Percentiles rank a stretch among this genome's conserved stretches.
phyloP scores from a whole-genome alignment of 2,329 filamentous ascomycete species.

The Paramyrothecium roridum region DNA sequence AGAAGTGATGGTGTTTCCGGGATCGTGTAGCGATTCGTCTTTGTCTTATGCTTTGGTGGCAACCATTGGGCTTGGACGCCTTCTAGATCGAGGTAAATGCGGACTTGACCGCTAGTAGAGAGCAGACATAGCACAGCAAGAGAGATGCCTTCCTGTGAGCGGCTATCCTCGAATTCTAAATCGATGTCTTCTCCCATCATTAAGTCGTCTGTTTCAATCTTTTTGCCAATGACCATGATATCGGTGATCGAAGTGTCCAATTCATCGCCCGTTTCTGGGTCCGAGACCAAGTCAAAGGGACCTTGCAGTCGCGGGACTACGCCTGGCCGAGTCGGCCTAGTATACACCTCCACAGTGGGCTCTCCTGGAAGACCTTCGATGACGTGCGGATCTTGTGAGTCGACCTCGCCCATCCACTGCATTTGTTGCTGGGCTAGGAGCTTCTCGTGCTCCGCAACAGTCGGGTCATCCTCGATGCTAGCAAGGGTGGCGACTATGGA shows the following conservation, averaged over 20 bases:
- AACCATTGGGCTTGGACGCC: constrained; percentile 66
- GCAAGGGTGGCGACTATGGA: constrained; percentile 75
- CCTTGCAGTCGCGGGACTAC: constrained; percentile 59
- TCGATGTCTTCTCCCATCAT: constrained; percentile 65
- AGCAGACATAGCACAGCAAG: constrained; percentile 58
- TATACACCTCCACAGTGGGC: constrained; percentile 51
- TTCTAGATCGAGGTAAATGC: constrained; percentile 59
- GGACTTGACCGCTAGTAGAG: constrained; percentile 57
- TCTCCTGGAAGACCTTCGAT: constrained; percentile 48
- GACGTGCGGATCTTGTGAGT: constrained; percentile 58
- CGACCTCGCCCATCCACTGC: constrained; percentile 65
- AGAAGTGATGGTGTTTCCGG: constrained; percentile 46
- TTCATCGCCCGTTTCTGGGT: constrained; percentile 55
- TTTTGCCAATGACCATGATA: constrained; percentile 61
- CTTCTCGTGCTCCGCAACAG: constrained; percentile 49
- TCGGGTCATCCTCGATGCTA: constrained; percentile 57
- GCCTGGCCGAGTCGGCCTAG: constrained; percentile 54
- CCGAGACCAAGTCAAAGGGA: constrained; percentile 55
- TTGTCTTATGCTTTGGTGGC: constrained; percentile 52
- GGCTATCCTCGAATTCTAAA: constrained; percentile 52
- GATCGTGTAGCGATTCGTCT: constrained; percentile 34
- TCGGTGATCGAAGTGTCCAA: constrained; percentile 56
- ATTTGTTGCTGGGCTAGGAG: constrained; percentile 61
- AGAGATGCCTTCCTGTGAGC: constrained; percentile 55
- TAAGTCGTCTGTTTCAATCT: constrained; percentile 56